These are phyloP conservation scores for Stachybotrys chlorohalonatus DNA, from an alignment of 2,329 filamentous ascomycete species.

Conservation along the genomic window DNA sequence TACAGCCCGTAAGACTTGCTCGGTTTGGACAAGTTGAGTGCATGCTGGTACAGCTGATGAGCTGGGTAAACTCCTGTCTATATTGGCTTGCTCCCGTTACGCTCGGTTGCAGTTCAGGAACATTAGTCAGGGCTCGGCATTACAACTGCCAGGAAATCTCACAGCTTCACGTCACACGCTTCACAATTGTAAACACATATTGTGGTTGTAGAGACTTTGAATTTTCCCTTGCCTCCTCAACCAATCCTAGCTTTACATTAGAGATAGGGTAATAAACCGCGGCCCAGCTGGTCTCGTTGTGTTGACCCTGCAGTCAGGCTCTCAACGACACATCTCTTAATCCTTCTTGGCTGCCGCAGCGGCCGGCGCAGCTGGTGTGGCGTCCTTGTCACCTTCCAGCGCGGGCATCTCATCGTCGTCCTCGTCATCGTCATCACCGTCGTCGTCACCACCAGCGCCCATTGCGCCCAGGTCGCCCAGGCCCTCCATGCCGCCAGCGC, in stretches of 20 bases:
- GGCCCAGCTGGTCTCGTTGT: background rate
- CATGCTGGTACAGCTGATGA: too few species aligned
- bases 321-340: background rate
- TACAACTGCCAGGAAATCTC: too few species aligned
- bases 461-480: conserved; percentile 28
- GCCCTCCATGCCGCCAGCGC: conserved; percentile 30
- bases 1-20: too few species aligned
- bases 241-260: background rate
- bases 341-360: conserved; percentile 22
- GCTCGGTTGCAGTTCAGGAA: too few species aligned
- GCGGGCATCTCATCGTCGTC: conserved; percentile 80
- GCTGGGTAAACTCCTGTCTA: too few species aligned
- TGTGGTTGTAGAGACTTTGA: background rate
- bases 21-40: too few species aligned
- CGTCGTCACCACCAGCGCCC: conserved; percentile 46
- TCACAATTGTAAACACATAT: background rate
- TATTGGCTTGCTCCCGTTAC: too few species aligned
- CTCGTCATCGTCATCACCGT: conserved; percentile 47
- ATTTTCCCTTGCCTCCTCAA: background rate
- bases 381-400: conserved; percentile 54
- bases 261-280: background rate
- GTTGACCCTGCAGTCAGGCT: background rate
- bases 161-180: too few species aligned
- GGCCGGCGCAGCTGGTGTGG: conserved; percentile 17
- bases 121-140: too few species aligned